Conservation (phyloP, 257 asterid species). For the Perilla frutescens region DNA sequence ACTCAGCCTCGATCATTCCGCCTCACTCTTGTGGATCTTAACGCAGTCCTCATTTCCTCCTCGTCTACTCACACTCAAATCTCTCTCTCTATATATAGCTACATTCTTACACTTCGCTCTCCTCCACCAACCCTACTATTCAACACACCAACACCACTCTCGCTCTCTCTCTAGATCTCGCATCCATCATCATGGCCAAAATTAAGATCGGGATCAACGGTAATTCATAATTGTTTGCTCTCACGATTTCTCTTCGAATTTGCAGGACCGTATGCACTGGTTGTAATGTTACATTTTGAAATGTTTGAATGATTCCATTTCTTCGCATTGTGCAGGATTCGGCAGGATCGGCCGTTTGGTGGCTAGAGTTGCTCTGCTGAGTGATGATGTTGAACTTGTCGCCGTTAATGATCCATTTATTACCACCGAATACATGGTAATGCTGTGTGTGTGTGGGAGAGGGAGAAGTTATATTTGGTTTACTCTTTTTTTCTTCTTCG, state of each 20-base stretch:
- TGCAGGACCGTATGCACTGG: too few species aligned
- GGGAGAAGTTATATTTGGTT: background rate
- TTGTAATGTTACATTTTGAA: background rate
- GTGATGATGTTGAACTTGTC: constrained; percentile 85
- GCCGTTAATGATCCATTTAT: constrained; percentile 89
- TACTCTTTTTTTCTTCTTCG: background rate
- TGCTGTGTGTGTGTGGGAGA: background rate
- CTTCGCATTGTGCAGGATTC: constrained; percentile 52
- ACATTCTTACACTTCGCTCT: background rate
- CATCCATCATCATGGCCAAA: constrained; percentile 58
- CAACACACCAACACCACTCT: background rate
- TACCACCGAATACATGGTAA: constrained; percentile 86
- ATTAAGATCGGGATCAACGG: constrained; percentile 91
- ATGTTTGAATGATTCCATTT: background rate
- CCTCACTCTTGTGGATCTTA: constrained; percentile 23
- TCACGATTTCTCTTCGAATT: background rate
- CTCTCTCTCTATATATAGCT: constrained; percentile 7
- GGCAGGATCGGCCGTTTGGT: constrained; percentile 95
- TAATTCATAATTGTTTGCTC: constrained; percentile 15
- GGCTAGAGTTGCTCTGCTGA: constrained; percentile 77
- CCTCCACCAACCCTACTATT: constrained; percentile 6
- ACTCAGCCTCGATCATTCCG: constrained; percentile 42
- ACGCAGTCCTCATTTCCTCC: constrained; percentile 8
- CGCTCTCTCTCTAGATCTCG: constrained; percentile 19
- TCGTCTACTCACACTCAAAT: background rate